Conservation (phyloP, 1,284 basidiomycete species). For the Marasmius sp. region DNA sequence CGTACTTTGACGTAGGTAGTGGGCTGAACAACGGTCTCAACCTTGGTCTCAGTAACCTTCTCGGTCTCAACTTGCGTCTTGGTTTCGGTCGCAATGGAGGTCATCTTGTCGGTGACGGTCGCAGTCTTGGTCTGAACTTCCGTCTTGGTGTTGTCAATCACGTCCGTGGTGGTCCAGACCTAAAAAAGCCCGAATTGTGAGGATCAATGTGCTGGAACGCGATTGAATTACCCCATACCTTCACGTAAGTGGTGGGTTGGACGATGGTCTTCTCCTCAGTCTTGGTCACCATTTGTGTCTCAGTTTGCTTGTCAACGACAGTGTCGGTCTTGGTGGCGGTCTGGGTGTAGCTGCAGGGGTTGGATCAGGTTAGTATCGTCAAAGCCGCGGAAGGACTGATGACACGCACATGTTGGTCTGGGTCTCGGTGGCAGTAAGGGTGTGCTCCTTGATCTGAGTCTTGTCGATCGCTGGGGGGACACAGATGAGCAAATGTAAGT, state of each 20-base stretch:
- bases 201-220: not conserved
- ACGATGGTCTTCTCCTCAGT: slow-evolving; percentile 40
- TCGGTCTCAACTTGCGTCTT: slow-evolving; percentile 44
- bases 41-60: slow-evolving; percentile 22
- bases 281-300: slow-evolving; percentile 15
- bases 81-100: not conserved
- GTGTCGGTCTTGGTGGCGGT: slow-evolving; percentile 50
- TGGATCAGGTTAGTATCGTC: not conserved
- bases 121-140: slow-evolving; percentile 46
- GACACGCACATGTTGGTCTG: slow-evolving; percentile 39
- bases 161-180: slow-evolving; percentile 52
- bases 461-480: slow-evolving; percentile 42
- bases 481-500: not conserved
- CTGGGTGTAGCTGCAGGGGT: slow-evolving; percentile 43
- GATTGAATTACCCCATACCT: not conserved
- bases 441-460: slow-evolving; percentile 55
- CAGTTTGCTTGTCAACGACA: slow-evolving; percentile 37
- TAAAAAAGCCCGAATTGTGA: slow-evolving; percentile 31
- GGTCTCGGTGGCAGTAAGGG: slow-evolving; percentile 60
- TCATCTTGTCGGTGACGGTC: slow-evolving; percentile 33
- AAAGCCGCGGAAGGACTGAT: slow-evolving; percentile 9
- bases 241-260: slow-evolving; percentile 50
- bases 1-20: slow-evolving; percentile 43
- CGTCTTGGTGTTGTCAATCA: slow-evolving; percentile 64
- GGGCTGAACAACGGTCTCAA: slow-evolving; percentile 45